Evolutionary conservation across 2,329 filamentous ascomycete species (phyloP), one percentile per base, ranked within the genome.

Genomic region (Aspergillus aculeatinus): DNA sequence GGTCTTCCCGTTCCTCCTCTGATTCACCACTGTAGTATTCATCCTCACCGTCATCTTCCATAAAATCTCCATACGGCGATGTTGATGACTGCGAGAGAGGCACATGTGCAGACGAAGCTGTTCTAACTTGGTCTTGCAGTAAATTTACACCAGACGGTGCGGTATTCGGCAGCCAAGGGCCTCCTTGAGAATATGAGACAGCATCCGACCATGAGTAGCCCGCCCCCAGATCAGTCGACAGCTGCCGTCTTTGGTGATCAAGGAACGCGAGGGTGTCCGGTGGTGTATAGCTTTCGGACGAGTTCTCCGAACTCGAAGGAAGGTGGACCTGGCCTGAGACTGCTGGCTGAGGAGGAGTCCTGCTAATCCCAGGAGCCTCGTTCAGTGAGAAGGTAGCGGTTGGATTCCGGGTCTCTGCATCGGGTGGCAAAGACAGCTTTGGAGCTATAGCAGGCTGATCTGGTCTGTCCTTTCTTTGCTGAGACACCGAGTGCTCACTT

Each of bases 21-120:
- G 85, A 86, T 35, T 86, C 85, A 10, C 77, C 80, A 77, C 87
- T 84, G 23, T 83, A 86, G n/a, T 80, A 82, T 62, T 89, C 86
- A 58, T 89, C 86, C 44, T 85, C 84, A 57, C 80, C 80, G 53
- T 83, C 79, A 64, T 83, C 82, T 65, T 83, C 81, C 57, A 82
- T 80, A 59, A 80, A 79, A 5, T 71, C 61, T 12, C 68, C 51
- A 50, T 69, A 66, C 47, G 60, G 50, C 61, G 69, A 61, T 63
- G 62, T 47, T 51, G 59, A 23, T 51, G 63, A 42, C 51, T 54
- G 35, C 27, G 64, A 16, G 60, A 60, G 42, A 56, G 63, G 52
- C 50, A 33, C 52, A 39, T 23, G 35, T 52, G 27, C 27, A 29
- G 27, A 29, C 9, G 47, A 19, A 49, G 51, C 52, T 27, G 48